These are phyloP conservation scores for Aphanomyces euteiches DNA, from an alignment of 352 stramenopile genomes.

Conservation along the genomic window DNA sequence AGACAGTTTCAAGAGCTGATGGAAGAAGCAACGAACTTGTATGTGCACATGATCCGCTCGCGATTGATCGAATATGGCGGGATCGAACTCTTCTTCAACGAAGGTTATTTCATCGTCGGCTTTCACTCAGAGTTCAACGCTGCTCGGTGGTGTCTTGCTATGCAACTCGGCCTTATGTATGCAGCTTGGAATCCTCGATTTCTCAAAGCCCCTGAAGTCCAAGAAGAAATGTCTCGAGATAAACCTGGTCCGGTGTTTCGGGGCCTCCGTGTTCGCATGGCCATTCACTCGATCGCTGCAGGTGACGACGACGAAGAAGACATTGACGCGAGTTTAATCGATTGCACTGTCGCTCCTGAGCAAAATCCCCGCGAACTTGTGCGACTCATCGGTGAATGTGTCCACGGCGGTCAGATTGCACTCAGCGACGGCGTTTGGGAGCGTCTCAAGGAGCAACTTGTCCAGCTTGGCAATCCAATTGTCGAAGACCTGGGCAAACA, in stretches of 20 bases:
- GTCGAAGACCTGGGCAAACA: conserved; percentile 83
- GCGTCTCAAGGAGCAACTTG: conserved; percentile 79
- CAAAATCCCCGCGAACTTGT: conserved; percentile 25
- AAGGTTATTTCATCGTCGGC: conserved; percentile 77
- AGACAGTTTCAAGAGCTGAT: conserved; percentile 73
- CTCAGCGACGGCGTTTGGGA: conserved; percentile 84
- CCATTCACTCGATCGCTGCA: conserved; percentile 69
- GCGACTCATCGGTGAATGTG: conserved; percentile 61
- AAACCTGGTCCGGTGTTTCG: conserved; percentile 76
- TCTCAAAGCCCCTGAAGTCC: conserved; percentile 77
- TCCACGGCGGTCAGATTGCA: conserved; percentile 79
- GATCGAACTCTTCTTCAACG: conserved; percentile 74
- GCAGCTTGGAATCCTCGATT: conserved; percentile 84
- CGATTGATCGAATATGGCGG: conserved; percentile 78
- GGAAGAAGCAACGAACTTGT: conserved; percentile 81
- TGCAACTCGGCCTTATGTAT: conserved; percentile 82
- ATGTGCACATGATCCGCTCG: conserved; percentile 83
- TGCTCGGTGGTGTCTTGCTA: conserved; percentile 80
- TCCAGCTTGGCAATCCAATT: conserved; percentile 80
- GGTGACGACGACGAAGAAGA: conserved; percentile 37
- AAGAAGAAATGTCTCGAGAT: conserved; percentile 65
- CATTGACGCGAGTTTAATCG: background rate
- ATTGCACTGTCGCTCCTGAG: background rate
- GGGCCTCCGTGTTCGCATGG: conserved; percentile 81
- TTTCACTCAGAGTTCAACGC: conserved; percentile 84